Conservation (phyloP, 176 grass and related monocot species). For the Paspalum vaginatum region DNA sequence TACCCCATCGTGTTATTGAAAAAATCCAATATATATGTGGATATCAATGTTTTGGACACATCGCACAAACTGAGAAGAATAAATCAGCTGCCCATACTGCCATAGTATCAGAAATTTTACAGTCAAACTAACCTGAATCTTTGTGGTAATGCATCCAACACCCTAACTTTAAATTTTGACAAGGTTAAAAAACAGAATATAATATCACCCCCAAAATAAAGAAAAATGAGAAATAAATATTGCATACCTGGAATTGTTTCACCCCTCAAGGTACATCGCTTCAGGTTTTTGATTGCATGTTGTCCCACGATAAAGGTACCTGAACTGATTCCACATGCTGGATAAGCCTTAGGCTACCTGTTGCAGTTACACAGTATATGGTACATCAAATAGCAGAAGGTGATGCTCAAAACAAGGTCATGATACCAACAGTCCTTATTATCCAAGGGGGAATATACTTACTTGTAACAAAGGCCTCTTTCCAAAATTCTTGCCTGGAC, state of each 20-base stretch:
- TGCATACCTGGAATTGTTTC: constrained; percentile 67
- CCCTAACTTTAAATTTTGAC: constrained; percentile 62
- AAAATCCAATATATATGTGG: background rate
- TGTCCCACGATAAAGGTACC: constrained; percentile 53
- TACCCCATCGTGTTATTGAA: background rate
- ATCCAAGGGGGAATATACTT: constrained; percentile 16
- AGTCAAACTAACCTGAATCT: constrained; percentile 69
- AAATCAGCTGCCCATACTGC: background rate
- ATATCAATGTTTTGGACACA: background rate
- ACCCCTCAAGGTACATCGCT: constrained; percentile 60
- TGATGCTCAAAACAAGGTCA: constrained; percentile 35
- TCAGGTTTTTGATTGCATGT: constrained; percentile 63
- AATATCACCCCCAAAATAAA: background rate
- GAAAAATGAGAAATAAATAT: background rate
- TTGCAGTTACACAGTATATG: constrained; percentile 20
- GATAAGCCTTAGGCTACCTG: constrained; percentile 91
- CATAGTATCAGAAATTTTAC: constrained; percentile 11
- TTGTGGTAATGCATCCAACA: constrained; percentile 65
- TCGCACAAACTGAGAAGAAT: background rate
- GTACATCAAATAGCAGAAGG: constrained; percentile 3
- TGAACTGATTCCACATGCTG: constrained; percentile 82
- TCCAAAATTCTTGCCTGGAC: constrained; percentile 70
- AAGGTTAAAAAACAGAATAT: constrained; percentile 36
- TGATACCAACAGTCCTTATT: background rate
- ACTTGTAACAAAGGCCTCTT: constrained; percentile 96